A percentile compares a stretch with the other conserved stretches of the same genome.
phyloP scores from a whole-genome alignment of 2,329 filamentous ascomycete species.

The Verticillium zaregamsianum region DNA sequence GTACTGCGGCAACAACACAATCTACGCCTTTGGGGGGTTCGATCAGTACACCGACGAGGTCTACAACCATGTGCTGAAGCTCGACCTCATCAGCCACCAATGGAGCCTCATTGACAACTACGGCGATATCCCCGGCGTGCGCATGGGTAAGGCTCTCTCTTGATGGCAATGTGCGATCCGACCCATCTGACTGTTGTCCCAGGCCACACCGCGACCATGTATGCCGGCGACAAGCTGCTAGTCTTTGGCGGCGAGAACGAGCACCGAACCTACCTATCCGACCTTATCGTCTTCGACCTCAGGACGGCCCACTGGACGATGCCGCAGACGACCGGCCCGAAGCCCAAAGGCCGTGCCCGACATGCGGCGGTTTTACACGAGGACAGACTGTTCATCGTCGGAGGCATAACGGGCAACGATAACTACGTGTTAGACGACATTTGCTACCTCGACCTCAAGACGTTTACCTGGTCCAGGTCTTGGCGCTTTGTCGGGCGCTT shows the following conservation, averaged over 20 bases:
- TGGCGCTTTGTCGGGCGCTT: conserved; percentile 96
- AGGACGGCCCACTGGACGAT: conserved; percentile 95
- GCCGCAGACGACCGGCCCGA: conserved; percentile 76
- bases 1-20: conserved; percentile 96
- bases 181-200: conserved; percentile 5
- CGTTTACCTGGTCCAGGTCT: conserved; percentile 92
- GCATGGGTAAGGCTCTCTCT: conserved; percentile 70
- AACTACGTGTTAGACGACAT: conserved; percentile 93
- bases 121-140: conserved; percentile 92
- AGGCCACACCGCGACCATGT: conserved; percentile 94
- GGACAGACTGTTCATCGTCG: conserved; percentile 93
- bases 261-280: conserved; percentile 89
- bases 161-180: not conserved
- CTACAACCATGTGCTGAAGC: conserved; percentile 91
- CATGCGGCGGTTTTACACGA: conserved; percentile 94
- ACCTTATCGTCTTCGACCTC: conserved; percentile 93
- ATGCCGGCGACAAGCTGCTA: conserved; percentile 90
- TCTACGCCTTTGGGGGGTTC: conserved; percentile 97
- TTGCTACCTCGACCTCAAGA: conserved; percentile 94
- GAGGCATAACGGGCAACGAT: conserved; percentile 90
- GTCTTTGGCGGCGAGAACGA: conserved; percentile 99
- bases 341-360: conserved; percentile 84
- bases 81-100: conserved; percentile 83
- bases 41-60: conserved; percentile 99
- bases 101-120: conserved; percentile 98